A percentile compares a stretch with the other conserved stretches of the same genome.
Evolutionary conservation across 2,329 filamentous ascomycete species (phyloP).

Genomic region (Akanthomyces uredinophilus): DNA sequence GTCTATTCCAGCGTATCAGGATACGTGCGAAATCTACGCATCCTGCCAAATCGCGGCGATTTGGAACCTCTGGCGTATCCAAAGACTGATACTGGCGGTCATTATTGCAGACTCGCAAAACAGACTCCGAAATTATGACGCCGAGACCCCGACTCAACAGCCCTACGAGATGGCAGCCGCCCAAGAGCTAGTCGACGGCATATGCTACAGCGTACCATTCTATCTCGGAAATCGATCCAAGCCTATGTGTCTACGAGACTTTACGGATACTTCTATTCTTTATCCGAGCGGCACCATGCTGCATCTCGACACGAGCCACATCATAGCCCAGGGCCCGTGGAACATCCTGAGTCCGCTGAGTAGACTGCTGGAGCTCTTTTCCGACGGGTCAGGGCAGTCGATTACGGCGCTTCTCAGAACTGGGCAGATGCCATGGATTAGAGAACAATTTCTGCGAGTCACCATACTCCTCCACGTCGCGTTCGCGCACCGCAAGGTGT

Average conservation of each 20-base stretch:
- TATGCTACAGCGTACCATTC: slow-evolving; percentile 9
- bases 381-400: background rate
- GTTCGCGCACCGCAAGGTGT: background rate
- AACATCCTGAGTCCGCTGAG: background rate
- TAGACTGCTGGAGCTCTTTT: background rate
- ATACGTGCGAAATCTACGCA: background rate
- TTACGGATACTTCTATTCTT: background rate
- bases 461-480: background rate
- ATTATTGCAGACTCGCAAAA: background rate
- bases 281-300: background rate
- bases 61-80: slow-evolving; percentile 7
- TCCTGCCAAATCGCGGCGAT: slow-evolving; percentile 5
- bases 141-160: background rate
- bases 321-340: background rate
- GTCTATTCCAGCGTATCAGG: background rate
- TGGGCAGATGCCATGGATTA: background rate
- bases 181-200: background rate
- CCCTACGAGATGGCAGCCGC: background rate
- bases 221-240: background rate
- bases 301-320: background rate
- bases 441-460: slow-evolving; percentile 3
- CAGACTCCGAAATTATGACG: background rate
- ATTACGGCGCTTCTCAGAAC: background rate
- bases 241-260: background rate
- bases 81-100: background rate